phyloP scores from a whole-genome alignment of 1,139 yeast genomes.

The Pichia sp. region DNA sequence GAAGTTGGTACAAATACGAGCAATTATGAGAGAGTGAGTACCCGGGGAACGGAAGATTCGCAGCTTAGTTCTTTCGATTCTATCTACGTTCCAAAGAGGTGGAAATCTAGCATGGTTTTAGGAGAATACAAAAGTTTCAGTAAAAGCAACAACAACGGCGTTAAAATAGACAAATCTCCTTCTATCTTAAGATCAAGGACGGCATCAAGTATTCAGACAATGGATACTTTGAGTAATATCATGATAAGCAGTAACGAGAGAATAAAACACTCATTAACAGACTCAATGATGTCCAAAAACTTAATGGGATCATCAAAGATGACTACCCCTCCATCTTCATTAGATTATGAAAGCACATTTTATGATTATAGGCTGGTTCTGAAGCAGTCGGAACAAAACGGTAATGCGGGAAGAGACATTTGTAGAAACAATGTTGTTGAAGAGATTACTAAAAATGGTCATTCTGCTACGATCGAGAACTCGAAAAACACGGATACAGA shows the following conservation, averaged over 20 bases:
- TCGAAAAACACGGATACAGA: conserved; percentile 10
- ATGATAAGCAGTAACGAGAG: background rate
- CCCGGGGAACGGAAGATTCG: background rate
- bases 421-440: conserved; percentile 20
- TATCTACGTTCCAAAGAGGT: background rate
- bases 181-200: conserved; percentile 27
- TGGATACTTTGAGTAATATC: conserved; percentile 16
- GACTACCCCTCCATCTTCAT: conserved; percentile 16
- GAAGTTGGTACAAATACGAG: conserved; percentile 38
- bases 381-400: conserved; percentile 14
- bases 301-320: conserved; percentile 1
- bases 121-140: background rate
- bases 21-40: background rate
- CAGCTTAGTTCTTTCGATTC: background rate
- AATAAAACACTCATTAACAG: conserved; percentile 5
- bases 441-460: conserved; percentile 2
- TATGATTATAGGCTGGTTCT: conserved; percentile 16
- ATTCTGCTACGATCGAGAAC: background rate
- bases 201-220: conserved; percentile 30
- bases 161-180: background rate
- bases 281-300: conserved; percentile 9
- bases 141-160: background rate
- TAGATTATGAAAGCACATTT: conserved; percentile 11
- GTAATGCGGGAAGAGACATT: background rate
- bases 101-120: background rate